Conservation (phyloP, 2,329 filamentous ascomycete species). For the Exophiala dermatitidis region DNA sequence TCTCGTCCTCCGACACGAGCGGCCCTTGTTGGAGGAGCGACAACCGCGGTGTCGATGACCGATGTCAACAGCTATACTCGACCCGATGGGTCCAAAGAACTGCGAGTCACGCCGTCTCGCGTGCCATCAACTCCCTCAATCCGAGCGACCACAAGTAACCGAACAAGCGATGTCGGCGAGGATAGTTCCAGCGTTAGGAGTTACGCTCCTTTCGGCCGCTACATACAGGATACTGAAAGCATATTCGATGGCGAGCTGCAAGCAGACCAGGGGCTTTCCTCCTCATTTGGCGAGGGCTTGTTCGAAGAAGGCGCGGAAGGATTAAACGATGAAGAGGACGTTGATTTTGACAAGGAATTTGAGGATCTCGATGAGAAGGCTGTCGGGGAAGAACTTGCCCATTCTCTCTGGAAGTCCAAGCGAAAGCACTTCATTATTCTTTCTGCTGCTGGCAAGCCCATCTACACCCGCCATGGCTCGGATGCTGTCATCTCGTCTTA, state of each 20-base stretch:
- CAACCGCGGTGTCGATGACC: slow-evolving; percentile 74
- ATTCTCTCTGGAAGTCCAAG: slow-evolving; percentile 79
- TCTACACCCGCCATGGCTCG: slow-evolving; percentile 92
- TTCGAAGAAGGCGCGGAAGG: slow-evolving; percentile 18
- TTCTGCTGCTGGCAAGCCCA: slow-evolving; percentile 91
- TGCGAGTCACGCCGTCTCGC: slow-evolving; percentile 45
- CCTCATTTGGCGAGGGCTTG: slow-evolving; percentile 34
- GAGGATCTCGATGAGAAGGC: slow-evolving; percentile 42
- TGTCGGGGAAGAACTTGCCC: slow-evolving; percentile 61
- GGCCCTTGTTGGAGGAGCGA: slow-evolving; percentile 56
- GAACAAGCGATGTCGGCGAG: slow-evolving; percentile 44
- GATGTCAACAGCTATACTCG: slow-evolving; percentile 72
- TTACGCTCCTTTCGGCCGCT: slow-evolving; percentile 48
- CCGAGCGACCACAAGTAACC: slow-evolving; percentile 38
- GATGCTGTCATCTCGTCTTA: slow-evolving; percentile 84
- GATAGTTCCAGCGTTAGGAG: slow-evolving; percentile 46
- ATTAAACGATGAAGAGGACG: slow-evolving; percentile 46
- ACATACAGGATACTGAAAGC: slow-evolving; percentile 69
- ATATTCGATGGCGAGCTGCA: slow-evolving; percentile 63
- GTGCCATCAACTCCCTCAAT: slow-evolving; percentile 27
- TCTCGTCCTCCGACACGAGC: slow-evolving; percentile 32
- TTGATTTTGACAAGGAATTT: slow-evolving; percentile 70
- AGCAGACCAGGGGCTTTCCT: slow-evolving; percentile 27
- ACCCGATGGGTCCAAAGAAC: slow-evolving; percentile 61
- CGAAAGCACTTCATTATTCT: slow-evolving; percentile 96